Evolutionary conservation across 345 rosid genomes (phyloP).

Genomic region (Moricandia moricandioides): DNA sequence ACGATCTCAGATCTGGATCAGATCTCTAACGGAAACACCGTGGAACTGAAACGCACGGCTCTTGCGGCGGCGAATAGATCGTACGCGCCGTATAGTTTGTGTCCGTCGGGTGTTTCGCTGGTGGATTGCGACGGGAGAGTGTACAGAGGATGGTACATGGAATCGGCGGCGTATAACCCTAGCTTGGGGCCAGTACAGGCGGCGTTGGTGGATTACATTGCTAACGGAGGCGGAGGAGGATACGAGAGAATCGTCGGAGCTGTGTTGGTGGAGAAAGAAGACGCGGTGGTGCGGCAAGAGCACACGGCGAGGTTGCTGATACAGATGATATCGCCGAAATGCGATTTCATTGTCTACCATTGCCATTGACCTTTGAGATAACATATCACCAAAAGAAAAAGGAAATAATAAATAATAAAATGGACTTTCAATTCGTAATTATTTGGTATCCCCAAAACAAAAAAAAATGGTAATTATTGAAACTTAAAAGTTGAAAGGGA

Average conservation of each 20-base stretch:
- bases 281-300: slow-evolving; percentile 66
- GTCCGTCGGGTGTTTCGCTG: slow-evolving; percentile 87
- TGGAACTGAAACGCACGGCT: slow-evolving; percentile 47
- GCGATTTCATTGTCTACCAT: slow-evolving; percentile 65
- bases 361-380: slow-evolving; percentile 36
- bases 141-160: slow-evolving; percentile 75
- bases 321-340: slow-evolving; percentile 62
- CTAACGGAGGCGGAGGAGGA: slow-evolving; percentile 61
- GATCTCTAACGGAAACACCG: slow-evolving; percentile 11
- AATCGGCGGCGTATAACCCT: slow-evolving; percentile 94
- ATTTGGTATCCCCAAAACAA: slow-evolving; percentile 1
- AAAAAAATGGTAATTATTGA: background rate
- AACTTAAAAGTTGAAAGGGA: background rate
- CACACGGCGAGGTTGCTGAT: slow-evolving; percentile 62
- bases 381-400: background rate
- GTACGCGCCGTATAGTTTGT: slow-evolving; percentile 81
- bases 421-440: slow-evolving; percentile 9
- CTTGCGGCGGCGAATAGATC: slow-evolving; percentile 77
- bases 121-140: slow-evolving; percentile 73
- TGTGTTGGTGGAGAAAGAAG: slow-evolving; percentile 75
- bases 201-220: slow-evolving; percentile 75
- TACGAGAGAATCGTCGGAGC: slow-evolving; percentile 71
- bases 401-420: background rate
- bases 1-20: slow-evolving; percentile 14
- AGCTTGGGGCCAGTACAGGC: slow-evolving; percentile 95